Conservation (phyloP, 805 yeast species). For the Nakazawaea pomicola region DNA sequence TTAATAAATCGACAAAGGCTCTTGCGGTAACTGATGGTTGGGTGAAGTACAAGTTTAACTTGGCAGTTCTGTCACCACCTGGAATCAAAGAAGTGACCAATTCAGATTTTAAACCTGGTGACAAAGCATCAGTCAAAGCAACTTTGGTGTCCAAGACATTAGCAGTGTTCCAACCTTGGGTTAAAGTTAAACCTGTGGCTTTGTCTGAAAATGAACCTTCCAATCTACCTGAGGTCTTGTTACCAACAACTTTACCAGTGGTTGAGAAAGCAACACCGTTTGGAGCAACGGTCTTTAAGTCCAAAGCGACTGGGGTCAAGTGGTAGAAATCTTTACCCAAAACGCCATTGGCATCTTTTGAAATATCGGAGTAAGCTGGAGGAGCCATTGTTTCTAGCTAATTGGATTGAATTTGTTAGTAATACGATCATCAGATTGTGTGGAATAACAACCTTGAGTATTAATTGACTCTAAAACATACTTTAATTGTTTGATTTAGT, state of each 20-base stretch:
- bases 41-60: conserved; percentile 83
- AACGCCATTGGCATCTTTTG: conserved; percentile 88
- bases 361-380: conserved; percentile 89
- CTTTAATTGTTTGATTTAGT: too few species aligned
- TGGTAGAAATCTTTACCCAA: conserved; percentile 92
- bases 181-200: conserved; percentile 84
- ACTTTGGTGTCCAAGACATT: conserved; percentile 89
- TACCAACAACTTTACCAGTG: conserved; percentile 83
- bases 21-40: conserved; percentile 93
- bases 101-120: conserved; percentile 94
- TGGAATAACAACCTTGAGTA: too few species aligned
- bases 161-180: conserved; percentile 98
- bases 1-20: conserved; percentile 89
- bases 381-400: conserved; percentile 71
- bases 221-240: conserved; percentile 79
- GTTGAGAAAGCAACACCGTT: conserved; percentile 94
- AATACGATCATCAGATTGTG: too few species aligned
- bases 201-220: conserved; percentile 94
- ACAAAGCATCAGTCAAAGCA: conserved; percentile 85
- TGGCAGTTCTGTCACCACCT: conserved; percentile 71
- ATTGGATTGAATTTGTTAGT: too few species aligned
- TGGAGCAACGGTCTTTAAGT: conserved; percentile 89
- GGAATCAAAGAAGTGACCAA: conserved; percentile 85
- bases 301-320: conserved; percentile 79
- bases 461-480: too few species aligned